These are phyloP conservation scores for Naegleria lovaniensis DNA, from an alignment of 208 protist species.

Conservation along the genomic window DNA sequence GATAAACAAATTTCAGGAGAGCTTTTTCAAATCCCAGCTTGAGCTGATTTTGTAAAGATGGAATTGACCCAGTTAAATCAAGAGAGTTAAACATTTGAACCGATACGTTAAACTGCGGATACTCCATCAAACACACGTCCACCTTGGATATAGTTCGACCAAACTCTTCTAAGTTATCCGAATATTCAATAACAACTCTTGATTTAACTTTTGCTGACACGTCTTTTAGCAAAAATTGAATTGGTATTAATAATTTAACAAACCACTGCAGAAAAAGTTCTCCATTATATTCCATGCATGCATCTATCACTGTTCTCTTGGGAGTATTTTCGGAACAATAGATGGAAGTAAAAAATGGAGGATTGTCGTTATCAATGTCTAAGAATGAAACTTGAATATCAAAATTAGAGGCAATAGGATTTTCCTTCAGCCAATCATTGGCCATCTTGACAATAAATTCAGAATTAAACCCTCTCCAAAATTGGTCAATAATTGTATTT, in stretches of 20 bases:
- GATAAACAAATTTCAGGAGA: neutral
- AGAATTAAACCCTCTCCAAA: constrained; percentile 5
- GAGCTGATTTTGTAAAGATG: neutral
- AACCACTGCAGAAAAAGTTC: neutral
- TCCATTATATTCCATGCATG: neutral
- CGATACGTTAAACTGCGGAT: neutral
- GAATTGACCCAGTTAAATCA: neutral
- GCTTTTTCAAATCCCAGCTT: constrained; percentile 5
- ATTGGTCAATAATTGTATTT: neutral
- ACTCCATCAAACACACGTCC: neutral
- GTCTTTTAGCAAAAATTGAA: neutral
- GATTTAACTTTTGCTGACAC: neutral
- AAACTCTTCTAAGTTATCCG: neutral
- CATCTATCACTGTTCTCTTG: neutral
- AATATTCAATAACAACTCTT: neutral
- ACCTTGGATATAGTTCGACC: constrained; percentile 17
- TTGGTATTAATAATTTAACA: neutral
- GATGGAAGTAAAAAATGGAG: neutral
- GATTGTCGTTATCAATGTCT: neutral
- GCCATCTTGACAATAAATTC: neutral
- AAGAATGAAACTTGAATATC: neutral
- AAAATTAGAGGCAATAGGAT: neutral
- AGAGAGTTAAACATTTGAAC: constrained; percentile 25
- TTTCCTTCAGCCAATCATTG: neutral
- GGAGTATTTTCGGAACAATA: neutral